Percentiles rank a stretch among this genome's conserved stretches.
These are phyloP conservation scores for Tolypocladium guangdongense DNA, from an alignment of 2,329 filamentous ascomycete genomes.

Conservation along the genomic window DNA sequence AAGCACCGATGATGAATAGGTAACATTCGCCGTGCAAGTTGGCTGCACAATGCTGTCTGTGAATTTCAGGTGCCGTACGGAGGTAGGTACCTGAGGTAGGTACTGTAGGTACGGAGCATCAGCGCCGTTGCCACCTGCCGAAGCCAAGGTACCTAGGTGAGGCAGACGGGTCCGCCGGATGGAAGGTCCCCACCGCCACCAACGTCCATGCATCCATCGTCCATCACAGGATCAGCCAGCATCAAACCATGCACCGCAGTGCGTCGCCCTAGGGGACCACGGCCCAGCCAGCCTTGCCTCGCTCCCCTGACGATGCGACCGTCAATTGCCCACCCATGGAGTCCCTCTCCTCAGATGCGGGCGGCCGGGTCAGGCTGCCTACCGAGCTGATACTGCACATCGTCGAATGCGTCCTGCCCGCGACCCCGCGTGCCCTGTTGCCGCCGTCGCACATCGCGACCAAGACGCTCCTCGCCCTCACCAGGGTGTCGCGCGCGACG, in stretches of 20 bases:
- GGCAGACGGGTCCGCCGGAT: background rate
- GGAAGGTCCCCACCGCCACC: background rate
- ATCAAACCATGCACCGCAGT: background rate
- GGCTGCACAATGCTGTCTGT: no score
- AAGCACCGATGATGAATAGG: no score
- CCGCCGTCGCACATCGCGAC: constrained; percentile 27
- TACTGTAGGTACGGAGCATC: no score
- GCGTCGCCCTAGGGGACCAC: background rate
- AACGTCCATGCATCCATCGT: no score
- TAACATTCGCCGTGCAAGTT: no score
- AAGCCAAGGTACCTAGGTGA: background rate
- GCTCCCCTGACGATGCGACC: constrained; percentile 1
- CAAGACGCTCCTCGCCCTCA: constrained; percentile 32
- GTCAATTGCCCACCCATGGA: constrained; percentile 5
- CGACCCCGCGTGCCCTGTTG: constrained; percentile 19
- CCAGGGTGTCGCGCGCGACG: constrained; percentile 30
- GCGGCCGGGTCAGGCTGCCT: constrained; percentile 13
- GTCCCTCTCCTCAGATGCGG: background rate
- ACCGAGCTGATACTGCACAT: constrained; percentile 23
- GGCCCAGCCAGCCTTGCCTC: background rate
- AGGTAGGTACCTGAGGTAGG: no score
- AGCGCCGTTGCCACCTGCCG: no score
- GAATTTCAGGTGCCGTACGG: no score
- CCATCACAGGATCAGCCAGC: background rate
- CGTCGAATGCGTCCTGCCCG: constrained; percentile 23